Evolutionary conservation across 306 rosid species (phyloP).

Genomic region (Glycine tomentella): DNA sequence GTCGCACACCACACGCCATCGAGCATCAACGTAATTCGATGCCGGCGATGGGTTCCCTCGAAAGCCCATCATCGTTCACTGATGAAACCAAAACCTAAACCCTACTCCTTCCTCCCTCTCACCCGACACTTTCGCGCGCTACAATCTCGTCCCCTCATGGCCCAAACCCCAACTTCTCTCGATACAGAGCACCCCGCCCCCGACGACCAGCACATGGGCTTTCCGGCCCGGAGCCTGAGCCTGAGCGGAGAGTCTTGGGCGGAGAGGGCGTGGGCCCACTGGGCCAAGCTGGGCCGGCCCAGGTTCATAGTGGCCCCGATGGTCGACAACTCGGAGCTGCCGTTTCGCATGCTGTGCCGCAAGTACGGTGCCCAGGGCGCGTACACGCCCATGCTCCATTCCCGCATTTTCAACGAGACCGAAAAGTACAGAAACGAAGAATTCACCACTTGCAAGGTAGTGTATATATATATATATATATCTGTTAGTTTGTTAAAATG

Average conservation of each 20-base stretch:
- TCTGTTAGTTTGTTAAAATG: no score
- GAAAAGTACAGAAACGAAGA: slow-evolving; percentile 85
- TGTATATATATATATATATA: no score
- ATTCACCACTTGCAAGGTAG: slow-evolving; percentile 80
- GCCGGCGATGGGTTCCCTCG: slow-evolving; percentile 60
- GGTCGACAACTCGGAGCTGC: slow-evolving; percentile 97
- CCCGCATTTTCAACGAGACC: slow-evolving; percentile 63
- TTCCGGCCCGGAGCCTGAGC: slow-evolving; percentile 52
- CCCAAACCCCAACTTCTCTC: slow-evolving; percentile 1
- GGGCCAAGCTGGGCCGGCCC: slow-evolving; percentile 87
- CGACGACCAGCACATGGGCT: slow-evolving; percentile 42
- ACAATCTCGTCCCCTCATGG: slow-evolving; percentile 30
- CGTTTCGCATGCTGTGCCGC: slow-evolving; percentile 88
- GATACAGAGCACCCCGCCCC: slow-evolving; percentile 51
- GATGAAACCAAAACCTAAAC: slow-evolving; percentile 72
- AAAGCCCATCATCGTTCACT: slow-evolving; percentile 51
- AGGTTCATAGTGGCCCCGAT: slow-evolving; percentile 89
- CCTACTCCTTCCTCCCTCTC: slow-evolving; percentile 41
- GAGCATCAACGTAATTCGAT: neutral
- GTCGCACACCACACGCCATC: neutral
- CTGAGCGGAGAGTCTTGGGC: slow-evolving; percentile 60
- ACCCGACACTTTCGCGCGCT: neutral
- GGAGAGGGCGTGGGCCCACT: slow-evolving; percentile 89
- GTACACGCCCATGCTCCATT: slow-evolving; percentile 62
- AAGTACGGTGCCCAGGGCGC: slow-evolving; percentile 82